Percentiles rank a stretch among this genome's conserved stretches.
These are phyloP conservation scores for Plectosphaerella sp. DNA, from an alignment of 2,329 filamentous ascomycete species.

Conservation along the genomic window DNA sequence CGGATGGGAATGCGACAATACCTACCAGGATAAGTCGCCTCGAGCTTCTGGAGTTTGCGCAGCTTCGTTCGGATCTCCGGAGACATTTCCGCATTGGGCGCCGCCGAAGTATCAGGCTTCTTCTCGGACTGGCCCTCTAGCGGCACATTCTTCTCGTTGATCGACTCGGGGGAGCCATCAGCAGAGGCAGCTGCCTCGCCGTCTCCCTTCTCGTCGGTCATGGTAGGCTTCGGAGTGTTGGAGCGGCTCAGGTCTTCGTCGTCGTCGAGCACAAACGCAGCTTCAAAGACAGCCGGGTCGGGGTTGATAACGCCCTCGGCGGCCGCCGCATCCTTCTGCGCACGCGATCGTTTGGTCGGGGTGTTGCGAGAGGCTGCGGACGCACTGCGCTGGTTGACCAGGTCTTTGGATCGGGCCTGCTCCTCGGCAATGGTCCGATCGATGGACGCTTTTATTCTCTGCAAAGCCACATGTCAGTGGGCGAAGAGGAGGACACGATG, in stretches of 20 bases:
- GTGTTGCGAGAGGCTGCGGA: slow-evolving; percentile 1
- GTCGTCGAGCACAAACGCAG: slow-evolving; percentile 82
- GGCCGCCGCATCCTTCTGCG: slow-evolving; percentile 33
- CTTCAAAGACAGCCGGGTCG: slow-evolving; percentile 84
- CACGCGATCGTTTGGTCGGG: slow-evolving; percentile 6
- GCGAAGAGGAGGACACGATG: no score
- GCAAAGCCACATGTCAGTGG: slow-evolving; percentile 4
- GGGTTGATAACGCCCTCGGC: slow-evolving; percentile 50
- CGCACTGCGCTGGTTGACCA: slow-evolving; percentile 1
- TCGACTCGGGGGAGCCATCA: slow-evolving; percentile 3
- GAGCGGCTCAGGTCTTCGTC: slow-evolving; percentile 64
- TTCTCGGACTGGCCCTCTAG: slow-evolving; percentile 13
- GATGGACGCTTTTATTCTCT: slow-evolving; percentile 82
- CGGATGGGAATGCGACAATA: background rate
- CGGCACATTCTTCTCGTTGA: slow-evolving; percentile 11
- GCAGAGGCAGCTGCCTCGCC: slow-evolving; percentile 2
- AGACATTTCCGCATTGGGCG: slow-evolving; percentile 52
- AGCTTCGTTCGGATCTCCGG: slow-evolving; percentile 72
- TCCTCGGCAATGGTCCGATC: slow-evolving; percentile 88
- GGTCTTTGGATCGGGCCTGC: slow-evolving; percentile 70
- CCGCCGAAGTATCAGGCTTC: slow-evolving; percentile 10
- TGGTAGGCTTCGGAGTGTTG: slow-evolving; percentile 50
- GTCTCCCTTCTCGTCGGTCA: slow-evolving; percentile 15
- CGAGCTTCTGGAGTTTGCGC: slow-evolving; percentile 84
- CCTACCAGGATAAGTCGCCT: slow-evolving; percentile 78